Conservation (phyloP, 305 asterid species). For the Plantago rigida region DNA sequence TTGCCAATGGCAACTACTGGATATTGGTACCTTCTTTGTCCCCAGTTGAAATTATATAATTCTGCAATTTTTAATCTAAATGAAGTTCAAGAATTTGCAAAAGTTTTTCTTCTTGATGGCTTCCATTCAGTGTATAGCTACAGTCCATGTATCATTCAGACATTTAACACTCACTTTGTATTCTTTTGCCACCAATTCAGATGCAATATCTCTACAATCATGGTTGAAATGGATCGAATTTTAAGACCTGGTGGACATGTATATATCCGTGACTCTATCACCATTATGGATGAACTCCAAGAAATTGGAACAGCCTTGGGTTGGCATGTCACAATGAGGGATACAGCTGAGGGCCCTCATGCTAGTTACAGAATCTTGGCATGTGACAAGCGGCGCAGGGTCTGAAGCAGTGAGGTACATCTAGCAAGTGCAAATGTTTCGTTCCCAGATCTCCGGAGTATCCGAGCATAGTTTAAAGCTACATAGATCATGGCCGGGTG, state of each 20-base stretch:
- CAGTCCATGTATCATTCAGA: background rate
- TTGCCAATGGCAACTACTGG: too few species aligned
- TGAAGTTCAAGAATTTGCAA: too few species aligned
- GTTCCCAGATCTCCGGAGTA: too few species aligned
- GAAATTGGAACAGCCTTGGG: slow-evolving; percentile 60
- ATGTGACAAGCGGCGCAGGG: slow-evolving; percentile 48
- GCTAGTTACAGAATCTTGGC: slow-evolving; percentile 59
- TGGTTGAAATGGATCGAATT: slow-evolving; percentile 86
- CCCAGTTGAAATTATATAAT: too few species aligned
- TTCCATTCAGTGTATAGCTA: background rate
- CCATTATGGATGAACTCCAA: slow-evolving; percentile 63
- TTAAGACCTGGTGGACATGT: slow-evolving; percentile 73
- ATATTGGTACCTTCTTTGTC: too few species aligned
- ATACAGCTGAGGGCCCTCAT: slow-evolving; percentile 81
- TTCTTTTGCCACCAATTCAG: slow-evolving; percentile 27
- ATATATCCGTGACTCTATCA: slow-evolving; percentile 62
- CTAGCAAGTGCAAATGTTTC: background rate
- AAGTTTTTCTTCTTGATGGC: too few species aligned
- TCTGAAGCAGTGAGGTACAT: slow-evolving; percentile 24
- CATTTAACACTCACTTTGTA: too few species aligned
- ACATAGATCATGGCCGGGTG: too few species aligned
- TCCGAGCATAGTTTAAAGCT: too few species aligned
- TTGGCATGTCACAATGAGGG: slow-evolving; percentile 58
- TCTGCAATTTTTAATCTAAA: too few species aligned
- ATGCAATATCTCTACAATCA: slow-evolving; percentile 60